Evolutionary conservation across 495 filamentous ascomycete genomes (phyloP).

Genomic region (Neohortaea acidophila): DNA sequence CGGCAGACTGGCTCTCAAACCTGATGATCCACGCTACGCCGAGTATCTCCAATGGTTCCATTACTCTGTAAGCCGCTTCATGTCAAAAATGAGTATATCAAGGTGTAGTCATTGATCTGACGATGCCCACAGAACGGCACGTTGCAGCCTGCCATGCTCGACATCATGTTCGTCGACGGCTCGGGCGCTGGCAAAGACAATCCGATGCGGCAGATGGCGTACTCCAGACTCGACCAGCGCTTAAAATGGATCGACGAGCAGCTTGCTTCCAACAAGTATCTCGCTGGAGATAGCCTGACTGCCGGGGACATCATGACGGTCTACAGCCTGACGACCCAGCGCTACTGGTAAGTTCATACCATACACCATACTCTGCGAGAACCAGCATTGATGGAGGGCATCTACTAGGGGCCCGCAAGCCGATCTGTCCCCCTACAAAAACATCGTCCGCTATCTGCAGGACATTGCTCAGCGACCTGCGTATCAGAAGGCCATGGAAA

Average conservation of each 20-base stretch:
- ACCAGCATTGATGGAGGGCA: too few relatives aligned
- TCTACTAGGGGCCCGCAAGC: slow-evolving; percentile 28
- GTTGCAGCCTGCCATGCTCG: slow-evolving; percentile 29
- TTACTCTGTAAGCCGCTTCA: neutral
- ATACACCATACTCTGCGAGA: too few relatives aligned
- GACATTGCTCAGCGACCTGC: slow-evolving; percentile 3
- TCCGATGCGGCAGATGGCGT: slow-evolving; percentile 10
- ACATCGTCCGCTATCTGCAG: slow-evolving; percentile 33
- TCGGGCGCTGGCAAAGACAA: slow-evolving; percentile 12
- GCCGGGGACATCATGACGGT: slow-evolving; percentile 46
- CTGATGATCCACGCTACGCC: slow-evolving; percentile 32
- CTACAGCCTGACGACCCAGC: slow-evolving; percentile 39
- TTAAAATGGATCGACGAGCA: slow-evolving; percentile 32
- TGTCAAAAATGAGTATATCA: neutral
- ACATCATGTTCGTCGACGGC: slow-evolving; percentile 7
- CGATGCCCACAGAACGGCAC: slow-evolving; percentile 18
- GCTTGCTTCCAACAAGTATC: slow-evolving; percentile 31
- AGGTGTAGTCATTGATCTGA: neutral
- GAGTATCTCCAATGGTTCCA: slow-evolving; percentile 35
- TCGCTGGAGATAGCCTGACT: slow-evolving; percentile 44
- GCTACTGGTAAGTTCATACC: too few relatives aligned
- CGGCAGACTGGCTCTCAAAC: slow-evolving; percentile 30
- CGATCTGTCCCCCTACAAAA: slow-evolving; percentile 29
- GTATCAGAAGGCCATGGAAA: slow-evolving; percentile 13
- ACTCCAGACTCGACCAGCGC: slow-evolving; percentile 17